A percentile compares a stretch with the other conserved stretches of the same genome.
phyloP scores from a whole-genome alignment of 148 eudicot genomes.

The Bassia scoparia region DNA sequence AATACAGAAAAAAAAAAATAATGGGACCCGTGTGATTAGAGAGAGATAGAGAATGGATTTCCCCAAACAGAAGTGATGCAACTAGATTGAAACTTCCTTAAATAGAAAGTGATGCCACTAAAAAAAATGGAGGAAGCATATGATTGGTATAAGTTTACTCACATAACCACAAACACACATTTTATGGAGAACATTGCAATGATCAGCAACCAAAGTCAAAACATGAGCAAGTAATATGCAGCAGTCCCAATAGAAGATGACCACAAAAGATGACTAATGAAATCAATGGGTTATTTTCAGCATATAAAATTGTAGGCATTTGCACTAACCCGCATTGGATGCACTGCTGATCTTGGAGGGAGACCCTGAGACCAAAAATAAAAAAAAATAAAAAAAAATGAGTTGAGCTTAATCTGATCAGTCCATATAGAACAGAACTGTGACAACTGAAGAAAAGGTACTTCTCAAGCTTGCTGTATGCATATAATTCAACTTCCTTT shows the following conservation, averaged over 20 bases:
- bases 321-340: slow-evolving; percentile 95
- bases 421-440: background rate
- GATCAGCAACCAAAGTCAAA: background rate
- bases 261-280: background rate
- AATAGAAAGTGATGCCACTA: too few species aligned
- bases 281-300: background rate
- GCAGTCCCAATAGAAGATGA: background rate
- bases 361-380: slow-evolving; percentile 57
- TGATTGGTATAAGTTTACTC: too few species aligned
- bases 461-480: background rate
- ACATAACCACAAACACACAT: background rate
- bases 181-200: background rate
- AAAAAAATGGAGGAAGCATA: too few species aligned
- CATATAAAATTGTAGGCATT: background rate
- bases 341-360: slow-evolving; percentile 97
- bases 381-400: background rate
- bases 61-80: too few species aligned
- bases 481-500: background rate
- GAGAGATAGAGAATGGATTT: too few species aligned
- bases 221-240: background rate
- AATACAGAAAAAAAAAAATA: too few species aligned
- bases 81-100: too few species aligned
- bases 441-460: background rate
- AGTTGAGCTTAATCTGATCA: background rate
- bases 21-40: too few species aligned